Evolutionary conservation across 2,329 filamentous ascomycete genomes (phyloP).

Genomic region (Colletotrichum caudatum): DNA sequence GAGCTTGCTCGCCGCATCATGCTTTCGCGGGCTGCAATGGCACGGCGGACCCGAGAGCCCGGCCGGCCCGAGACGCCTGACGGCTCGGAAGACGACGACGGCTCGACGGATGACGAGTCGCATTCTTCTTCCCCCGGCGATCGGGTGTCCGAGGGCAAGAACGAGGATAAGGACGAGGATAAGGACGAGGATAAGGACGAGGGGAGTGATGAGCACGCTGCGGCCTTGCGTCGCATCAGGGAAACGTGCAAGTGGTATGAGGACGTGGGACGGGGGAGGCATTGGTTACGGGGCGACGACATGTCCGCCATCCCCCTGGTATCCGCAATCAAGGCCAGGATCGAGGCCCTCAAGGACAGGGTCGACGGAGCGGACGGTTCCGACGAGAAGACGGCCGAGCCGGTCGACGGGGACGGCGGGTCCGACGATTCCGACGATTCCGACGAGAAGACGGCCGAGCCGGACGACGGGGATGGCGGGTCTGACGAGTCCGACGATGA

Average conservation of each 20-base stretch:
- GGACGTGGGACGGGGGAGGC: neutral
- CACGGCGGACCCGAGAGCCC: neutral
- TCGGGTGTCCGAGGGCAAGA: neutral
- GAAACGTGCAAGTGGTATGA: neutral
- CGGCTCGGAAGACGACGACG: too few species aligned
- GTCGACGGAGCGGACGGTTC: neutral
- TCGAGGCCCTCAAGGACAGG: neutral
- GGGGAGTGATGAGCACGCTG: neutral
- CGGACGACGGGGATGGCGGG: neutral
- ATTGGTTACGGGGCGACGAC: neutral
- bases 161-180: neutral
- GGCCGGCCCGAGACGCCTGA: neutral
- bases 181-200: too few species aligned
- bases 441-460: neutral
- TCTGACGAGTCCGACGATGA: neutral
- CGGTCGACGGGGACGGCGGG: neutral
- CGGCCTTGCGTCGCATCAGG: neutral
- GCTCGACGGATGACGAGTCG: neutral
- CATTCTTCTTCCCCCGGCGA: neutral
- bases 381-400: neutral
- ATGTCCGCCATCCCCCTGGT: neutral
- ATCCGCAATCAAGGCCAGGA: neutral
- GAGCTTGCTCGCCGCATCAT: neutral
- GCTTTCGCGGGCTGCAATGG: neutral
- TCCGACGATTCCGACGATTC: too few species aligned